Conservation (phyloP, 2,329 filamentous ascomycete species). For the Acrocalymma vagum region DNA sequence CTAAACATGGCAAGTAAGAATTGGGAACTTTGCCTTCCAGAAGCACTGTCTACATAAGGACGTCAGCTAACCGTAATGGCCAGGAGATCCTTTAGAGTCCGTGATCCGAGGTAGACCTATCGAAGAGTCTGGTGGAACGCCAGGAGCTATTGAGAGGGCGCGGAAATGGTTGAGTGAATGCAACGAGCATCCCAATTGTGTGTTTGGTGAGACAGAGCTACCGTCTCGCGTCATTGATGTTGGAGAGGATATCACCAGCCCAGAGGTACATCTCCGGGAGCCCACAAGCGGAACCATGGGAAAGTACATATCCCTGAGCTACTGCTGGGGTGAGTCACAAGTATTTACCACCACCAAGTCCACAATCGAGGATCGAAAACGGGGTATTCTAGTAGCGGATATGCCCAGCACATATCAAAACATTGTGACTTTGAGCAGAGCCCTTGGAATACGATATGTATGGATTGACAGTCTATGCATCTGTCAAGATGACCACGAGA, state of each 20-base stretch:
- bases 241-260: conserved; percentile 1
- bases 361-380: conserved; percentile 5
- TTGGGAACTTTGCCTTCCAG: too few species aligned
- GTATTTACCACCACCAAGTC: conserved; percentile 10
- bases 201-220: conserved; percentile 1
- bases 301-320: conserved; percentile 10
- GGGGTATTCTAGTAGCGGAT: conserved; percentile 9
- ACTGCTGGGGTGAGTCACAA: conserved; percentile 13
- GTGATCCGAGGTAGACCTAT: conserved; percentile 9
- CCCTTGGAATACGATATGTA: conserved; percentile 18
- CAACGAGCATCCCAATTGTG: conserved; percentile 9
- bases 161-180: conserved; percentile 10
- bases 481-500: conserved; percentile 14
- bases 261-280: conserved; percentile 9
- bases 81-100: conserved; percentile 6
- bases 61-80: neutral
- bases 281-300: conserved; percentile 8
- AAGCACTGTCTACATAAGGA: neutral
- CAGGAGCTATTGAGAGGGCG: conserved; percentile 4
- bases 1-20: conserved; percentile 1
- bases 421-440: conserved; percentile 11
- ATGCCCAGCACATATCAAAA: conserved; percentile 13
- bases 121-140: conserved; percentile 2
- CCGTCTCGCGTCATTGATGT: conserved; percentile 15
- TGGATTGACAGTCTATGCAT: conserved; percentile 29